Evolutionary conservation across 495 filamentous ascomycete species (phyloP), one percentile per base, ranked within the genome.

Genomic region (Hypoxylon cercidicola): DNA sequence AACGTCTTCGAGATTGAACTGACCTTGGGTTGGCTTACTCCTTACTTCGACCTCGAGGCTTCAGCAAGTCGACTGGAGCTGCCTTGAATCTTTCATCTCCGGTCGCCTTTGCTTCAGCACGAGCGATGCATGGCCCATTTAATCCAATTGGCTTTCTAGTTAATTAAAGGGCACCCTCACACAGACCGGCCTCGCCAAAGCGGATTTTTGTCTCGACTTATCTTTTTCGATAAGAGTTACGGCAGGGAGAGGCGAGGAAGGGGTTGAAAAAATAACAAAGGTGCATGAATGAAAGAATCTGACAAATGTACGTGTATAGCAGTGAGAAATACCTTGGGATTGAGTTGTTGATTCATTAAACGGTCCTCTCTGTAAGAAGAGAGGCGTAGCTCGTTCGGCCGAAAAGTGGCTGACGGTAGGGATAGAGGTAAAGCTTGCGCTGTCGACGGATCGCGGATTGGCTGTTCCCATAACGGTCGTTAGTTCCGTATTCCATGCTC

Each of bases 281-380:
- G 40, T 67, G 64, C 58, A 62, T 67, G 34, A 25, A 53, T 34
- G 39, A 56, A 15, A 49, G 25, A 61, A 55, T 58, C 58, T 30
- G 55, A 62, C 23, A 35, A 68, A 23, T 48, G 18, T 47, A 62
- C 47, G 57, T 49, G 39, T 48, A 66, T 63, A 49, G 51, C 30
- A 18, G 51, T 48, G 23, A 46, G 65, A 65, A 66, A 63, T 81
- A 82, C 79, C 79, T 82, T 82, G 51, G 65, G 55, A 34, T 74
- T 74, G 58, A 79, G 74, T 79, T 75, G 78, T 73, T 76, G 74
- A 80, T 79, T 82, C 79, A 82, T 82, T 67, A 77, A 77, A 74
- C 69, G 71, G 63, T 72, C 74, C 71, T 75, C 74, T 68, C 69
- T 68, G 69, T 75, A 62, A 61, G 71, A 76, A 79, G 76, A 74